These are phyloP conservation scores for Xanthoconium separans DNA, from an alignment of 1,284 basidiomycete genomes.

Conservation along the genomic window DNA sequence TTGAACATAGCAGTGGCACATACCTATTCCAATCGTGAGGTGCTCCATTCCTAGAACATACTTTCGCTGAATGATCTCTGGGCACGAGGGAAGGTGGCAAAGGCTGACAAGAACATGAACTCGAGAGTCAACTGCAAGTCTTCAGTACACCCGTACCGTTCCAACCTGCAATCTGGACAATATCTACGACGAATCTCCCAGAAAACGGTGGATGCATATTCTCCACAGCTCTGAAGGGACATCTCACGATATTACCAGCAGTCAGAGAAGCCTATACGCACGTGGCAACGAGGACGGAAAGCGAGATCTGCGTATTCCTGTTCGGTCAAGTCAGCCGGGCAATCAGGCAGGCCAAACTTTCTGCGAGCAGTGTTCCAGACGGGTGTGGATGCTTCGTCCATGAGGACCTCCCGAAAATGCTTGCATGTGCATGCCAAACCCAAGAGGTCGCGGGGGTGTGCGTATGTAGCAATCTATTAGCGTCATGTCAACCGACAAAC, in stretches of 20 bases:
- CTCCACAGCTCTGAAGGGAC: slow-evolving; percentile 5
- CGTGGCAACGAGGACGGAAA: slow-evolving; percentile 20
- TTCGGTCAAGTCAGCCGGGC: slow-evolving; percentile 33
- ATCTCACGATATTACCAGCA: neutral
- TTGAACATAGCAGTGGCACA: neutral
- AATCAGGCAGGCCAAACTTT: slow-evolving; percentile 8
- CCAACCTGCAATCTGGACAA: neutral
- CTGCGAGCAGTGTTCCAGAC: neutral
- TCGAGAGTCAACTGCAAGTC: too few species aligned
- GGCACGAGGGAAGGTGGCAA: neutral
- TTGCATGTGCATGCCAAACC: slow-evolving; percentile 22
- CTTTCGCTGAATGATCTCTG: neutral
- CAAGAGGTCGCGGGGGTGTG: slow-evolving; percentile 21
- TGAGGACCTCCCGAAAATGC: slow-evolving; percentile 16
- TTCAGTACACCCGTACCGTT: neutral
- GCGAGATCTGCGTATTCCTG: slow-evolving; percentile 27
- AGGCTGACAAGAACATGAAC: slow-evolving; percentile 2
- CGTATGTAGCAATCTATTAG: slow-evolving; percentile 14
- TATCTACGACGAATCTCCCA: slow-evolving; percentile 16
- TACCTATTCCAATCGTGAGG: neutral
- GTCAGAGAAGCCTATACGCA: neutral
- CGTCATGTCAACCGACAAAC: neutral
- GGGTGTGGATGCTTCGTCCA: slow-evolving; percentile 11
- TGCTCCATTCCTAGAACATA: neutral
- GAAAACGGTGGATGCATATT: neutral